A percentile compares a stretch with the other conserved stretches of the same genome.
These are phyloP conservation scores for Populus deltoides DNA, from an alignment of 345 rosid genomes.

Conservation along the genomic window DNA sequence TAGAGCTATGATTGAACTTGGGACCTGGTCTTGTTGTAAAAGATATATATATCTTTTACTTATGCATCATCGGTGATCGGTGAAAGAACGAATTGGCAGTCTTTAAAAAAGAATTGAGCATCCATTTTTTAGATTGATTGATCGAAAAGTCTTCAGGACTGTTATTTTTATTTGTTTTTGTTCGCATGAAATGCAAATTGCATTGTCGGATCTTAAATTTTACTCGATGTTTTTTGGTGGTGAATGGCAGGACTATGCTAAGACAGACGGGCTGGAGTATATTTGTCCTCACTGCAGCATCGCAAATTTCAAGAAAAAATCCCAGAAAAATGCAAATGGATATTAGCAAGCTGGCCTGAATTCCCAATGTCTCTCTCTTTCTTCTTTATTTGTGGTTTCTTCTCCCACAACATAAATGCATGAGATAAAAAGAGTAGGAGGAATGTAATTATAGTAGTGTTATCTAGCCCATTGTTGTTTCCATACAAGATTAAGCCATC, in stretches of 20 bases:
- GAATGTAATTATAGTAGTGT: too few species aligned
- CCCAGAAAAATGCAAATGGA: constrained; percentile 72
- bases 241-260: constrained; percentile 85
- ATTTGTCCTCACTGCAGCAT: constrained; percentile 92
- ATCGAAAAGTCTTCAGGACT: background rate
- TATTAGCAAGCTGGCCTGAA: constrained; percentile 32
- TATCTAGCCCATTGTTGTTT: constrained; percentile 33
- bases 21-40: too few species aligned
- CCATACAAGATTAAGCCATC: background rate
- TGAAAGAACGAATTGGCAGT: too few species aligned
- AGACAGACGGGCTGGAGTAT: constrained; percentile 95
- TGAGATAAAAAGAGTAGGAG: too few species aligned
- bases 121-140: background rate
- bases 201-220: background rate
- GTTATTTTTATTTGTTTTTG: background rate
- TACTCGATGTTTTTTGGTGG: background rate
- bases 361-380: background rate
- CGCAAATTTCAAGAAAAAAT: constrained; percentile 82
- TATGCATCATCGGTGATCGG: too few species aligned
- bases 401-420: too few species aligned
- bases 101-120: background rate
- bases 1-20: too few species aligned
- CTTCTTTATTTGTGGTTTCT: too few species aligned
- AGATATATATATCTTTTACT: too few species aligned
- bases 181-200: background rate